Evolutionary conservation across 2,329 filamentous ascomycete species (phyloP).

Genomic region (Aspergillus pseudoterreus): DNA sequence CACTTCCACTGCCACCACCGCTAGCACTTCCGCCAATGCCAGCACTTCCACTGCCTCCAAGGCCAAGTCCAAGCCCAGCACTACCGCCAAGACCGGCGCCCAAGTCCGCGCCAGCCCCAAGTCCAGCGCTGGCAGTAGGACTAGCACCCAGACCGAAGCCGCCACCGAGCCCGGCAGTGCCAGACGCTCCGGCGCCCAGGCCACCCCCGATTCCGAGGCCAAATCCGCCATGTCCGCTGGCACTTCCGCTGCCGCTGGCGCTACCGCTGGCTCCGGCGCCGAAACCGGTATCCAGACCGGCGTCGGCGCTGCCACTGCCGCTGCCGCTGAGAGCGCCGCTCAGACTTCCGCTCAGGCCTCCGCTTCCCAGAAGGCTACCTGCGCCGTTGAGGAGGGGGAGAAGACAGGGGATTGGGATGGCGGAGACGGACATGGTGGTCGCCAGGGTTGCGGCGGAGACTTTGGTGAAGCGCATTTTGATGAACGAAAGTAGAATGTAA

Average conservation of each 20-base stretch:
- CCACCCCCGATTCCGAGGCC: neutral
- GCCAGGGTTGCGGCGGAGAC: conserved; percentile 4
- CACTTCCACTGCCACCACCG: too few relatives aligned
- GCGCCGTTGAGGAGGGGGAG: conserved; percentile 8
- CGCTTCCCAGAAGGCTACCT: conserved; percentile 7
- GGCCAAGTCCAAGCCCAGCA: neutral
- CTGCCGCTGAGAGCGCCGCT: neutral
- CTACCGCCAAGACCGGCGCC: neutral
- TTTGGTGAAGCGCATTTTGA: conserved; percentile 2
- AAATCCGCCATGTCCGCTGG: neutral
- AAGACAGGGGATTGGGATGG: conserved; percentile 7
- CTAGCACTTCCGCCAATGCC: neutral
- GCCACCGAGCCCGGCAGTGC: neutral
- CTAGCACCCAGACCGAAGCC: neutral
- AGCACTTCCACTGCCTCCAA: neutral
- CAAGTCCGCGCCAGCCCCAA: neutral
- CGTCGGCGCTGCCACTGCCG: neutral
- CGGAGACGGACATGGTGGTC: conserved; percentile 4
- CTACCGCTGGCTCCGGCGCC: neutral
- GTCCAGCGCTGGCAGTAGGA: neutral
- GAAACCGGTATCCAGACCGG: neutral
- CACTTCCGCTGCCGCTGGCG: neutral
- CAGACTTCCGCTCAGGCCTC: too few relatives aligned
- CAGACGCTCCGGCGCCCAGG: neutral
- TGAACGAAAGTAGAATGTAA: neutral